These are phyloP conservation scores for Wallacemonas rigidus DNA, from an alignment of 208 protist genomes.

Conservation along the genomic window DNA sequence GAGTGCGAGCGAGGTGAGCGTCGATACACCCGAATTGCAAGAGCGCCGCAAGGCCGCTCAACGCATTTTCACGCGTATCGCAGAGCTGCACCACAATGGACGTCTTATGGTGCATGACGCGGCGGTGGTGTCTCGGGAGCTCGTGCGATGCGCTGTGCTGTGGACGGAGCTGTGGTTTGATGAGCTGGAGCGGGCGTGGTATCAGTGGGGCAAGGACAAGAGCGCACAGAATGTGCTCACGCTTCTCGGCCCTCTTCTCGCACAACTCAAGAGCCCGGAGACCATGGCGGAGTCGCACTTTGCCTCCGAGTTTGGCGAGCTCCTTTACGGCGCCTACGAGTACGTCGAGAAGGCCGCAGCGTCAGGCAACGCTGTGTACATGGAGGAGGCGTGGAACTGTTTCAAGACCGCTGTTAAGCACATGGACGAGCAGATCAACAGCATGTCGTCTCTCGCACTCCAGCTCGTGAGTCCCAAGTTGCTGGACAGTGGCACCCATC, in stretches of 20 bases:
- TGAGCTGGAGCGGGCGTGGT: slow-evolving; percentile 95
- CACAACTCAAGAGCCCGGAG: slow-evolving; percentile 89
- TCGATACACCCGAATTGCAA: slow-evolving; percentile 39
- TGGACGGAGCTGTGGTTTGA: slow-evolving; percentile 96
- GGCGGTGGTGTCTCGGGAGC: slow-evolving; percentile 95
- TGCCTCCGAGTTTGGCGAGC: slow-evolving; percentile 73
- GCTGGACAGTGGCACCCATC: slow-evolving; percentile 88
- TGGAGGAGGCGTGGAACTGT: slow-evolving; percentile 96
- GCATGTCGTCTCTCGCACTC: slow-evolving; percentile 95
- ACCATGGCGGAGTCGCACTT: slow-evolving; percentile 97
- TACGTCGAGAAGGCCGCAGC: slow-evolving; percentile 85
- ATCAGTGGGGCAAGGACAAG: slow-evolving; percentile 95
- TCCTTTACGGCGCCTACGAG: slow-evolving; percentile 60
- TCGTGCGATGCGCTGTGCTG: slow-evolving; percentile 98
- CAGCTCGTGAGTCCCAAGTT: slow-evolving; percentile 93
- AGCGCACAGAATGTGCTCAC: slow-evolving; percentile 93
- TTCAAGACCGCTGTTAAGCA: slow-evolving; percentile 96
- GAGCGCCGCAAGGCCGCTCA: slow-evolving; percentile 74
- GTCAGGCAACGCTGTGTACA: slow-evolving; percentile 76
- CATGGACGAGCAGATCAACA: slow-evolving; percentile 95
- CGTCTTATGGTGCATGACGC: slow-evolving; percentile 94
- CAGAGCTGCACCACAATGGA: slow-evolving; percentile 84
- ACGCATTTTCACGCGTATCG: slow-evolving; percentile 77
- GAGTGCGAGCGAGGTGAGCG: slow-evolving; percentile 61
- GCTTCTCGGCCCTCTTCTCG: slow-evolving; percentile 94